These are phyloP conservation scores for Gaultheria prostrata DNA, from an alignment of 148 eudicot genomes.

Conservation along the genomic window DNA sequence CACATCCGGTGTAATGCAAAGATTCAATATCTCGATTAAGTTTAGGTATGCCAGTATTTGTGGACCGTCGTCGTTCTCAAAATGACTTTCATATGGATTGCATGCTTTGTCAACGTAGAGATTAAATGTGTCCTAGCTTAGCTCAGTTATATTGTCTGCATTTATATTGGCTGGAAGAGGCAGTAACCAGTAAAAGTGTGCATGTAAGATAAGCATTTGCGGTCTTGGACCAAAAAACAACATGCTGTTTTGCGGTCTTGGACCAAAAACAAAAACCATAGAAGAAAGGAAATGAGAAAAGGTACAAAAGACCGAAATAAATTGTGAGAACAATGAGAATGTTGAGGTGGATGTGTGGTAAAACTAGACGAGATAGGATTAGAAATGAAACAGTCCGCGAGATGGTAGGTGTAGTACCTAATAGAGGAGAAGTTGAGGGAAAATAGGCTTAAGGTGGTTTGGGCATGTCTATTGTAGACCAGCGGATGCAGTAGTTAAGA, in stretches of 20 bases:
- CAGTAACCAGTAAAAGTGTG: neutral
- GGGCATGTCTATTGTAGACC: no score
- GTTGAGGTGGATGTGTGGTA: no score
- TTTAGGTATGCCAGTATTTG: neutral
- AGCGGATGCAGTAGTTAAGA: no score
- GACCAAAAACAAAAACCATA: neutral
- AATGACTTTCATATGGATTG: neutral
- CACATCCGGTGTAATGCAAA: neutral
- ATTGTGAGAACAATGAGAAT: neutral
- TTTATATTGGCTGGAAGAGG: neutral
- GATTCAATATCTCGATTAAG: neutral
- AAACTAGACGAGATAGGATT: no score
- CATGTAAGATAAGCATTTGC: neutral
- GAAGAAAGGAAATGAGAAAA: neutral
- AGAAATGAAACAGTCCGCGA: no score
- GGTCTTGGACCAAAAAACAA: neutral
- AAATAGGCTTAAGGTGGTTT: no score
- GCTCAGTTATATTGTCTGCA: neutral
- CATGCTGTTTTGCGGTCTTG: neutral
- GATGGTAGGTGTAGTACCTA: no score
- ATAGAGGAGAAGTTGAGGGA: no score
- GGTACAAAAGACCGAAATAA: neutral
- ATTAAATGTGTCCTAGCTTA: neutral
- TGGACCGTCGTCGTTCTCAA: neutral
- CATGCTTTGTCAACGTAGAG: neutral